Evolutionary conservation across 306 rosid genomes (phyloP).

Genomic region (Senna siamea): DNA sequence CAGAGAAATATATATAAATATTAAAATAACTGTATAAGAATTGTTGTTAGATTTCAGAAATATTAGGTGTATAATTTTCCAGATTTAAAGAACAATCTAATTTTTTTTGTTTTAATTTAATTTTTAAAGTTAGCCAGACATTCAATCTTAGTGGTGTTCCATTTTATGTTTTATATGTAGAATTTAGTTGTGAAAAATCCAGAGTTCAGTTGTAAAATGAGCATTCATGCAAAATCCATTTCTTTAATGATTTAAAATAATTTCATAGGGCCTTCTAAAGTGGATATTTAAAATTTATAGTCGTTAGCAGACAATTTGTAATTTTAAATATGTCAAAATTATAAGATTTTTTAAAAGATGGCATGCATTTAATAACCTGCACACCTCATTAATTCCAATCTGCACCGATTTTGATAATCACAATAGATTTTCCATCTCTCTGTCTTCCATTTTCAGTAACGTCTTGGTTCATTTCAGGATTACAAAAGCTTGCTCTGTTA

Average conservation of each 20-base stretch:
- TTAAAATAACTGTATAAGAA: conserved; percentile 6
- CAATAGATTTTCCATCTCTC: background rate
- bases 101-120: background rate
- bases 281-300: too few relatives aligned
- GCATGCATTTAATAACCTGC: background rate
- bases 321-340: background rate
- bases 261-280: background rate
- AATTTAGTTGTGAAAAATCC: too few relatives aligned
- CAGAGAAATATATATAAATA: conserved; percentile 7
- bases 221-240: conserved; percentile 1
- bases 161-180: background rate
- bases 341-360: background rate
- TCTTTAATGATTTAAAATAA: conserved; percentile 9
- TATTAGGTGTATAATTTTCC: background rate
- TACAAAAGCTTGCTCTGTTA: conserved; percentile 70
- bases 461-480: conserved; percentile 63
- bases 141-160: conserved; percentile 7
- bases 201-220: background rate
- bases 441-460: conserved; percentile 21
- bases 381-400: background rate
- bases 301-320: background rate
- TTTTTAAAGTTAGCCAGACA: conserved; percentile 8
- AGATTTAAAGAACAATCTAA: too few relatives aligned
- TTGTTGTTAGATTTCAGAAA: conserved; percentile 8
- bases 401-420: background rate